Evolutionary conservation across 2,329 filamentous ascomycete species (phyloP).

Genomic region (Cordyceps fumosorosea): DNA sequence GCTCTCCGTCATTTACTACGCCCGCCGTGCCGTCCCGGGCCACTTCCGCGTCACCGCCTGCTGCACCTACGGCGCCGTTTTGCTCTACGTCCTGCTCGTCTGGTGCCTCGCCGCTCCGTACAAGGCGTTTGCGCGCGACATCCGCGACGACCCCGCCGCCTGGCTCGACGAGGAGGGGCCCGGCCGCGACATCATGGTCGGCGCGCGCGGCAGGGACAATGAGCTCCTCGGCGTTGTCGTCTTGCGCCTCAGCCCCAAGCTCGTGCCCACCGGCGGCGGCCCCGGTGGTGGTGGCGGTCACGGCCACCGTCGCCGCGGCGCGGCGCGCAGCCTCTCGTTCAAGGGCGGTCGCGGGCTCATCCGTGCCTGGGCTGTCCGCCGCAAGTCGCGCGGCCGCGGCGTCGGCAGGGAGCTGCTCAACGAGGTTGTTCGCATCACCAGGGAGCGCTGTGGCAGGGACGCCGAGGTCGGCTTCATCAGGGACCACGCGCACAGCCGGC

Average conservation of each 20-base stretch:
- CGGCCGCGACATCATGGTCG: slow-evolving; percentile 50
- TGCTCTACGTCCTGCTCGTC: slow-evolving; percentile 9
- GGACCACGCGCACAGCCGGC: slow-evolving; percentile 68
- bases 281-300: too few relatives aligned
- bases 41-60: slow-evolving; percentile 12
- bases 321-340: slow-evolving; percentile 26
- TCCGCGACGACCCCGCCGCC: slow-evolving; percentile 9
- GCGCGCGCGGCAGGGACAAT: slow-evolving; percentile 60
- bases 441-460: slow-evolving; percentile 61
- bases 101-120: slow-evolving; percentile 29
- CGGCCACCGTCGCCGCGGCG: slow-evolving; percentile 16
- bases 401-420: slow-evolving; percentile 67
- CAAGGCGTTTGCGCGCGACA: slow-evolving; percentile 19
- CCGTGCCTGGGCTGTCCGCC: slow-evolving; percentile 73
- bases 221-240: slow-evolving; percentile 63
- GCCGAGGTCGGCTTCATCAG: slow-evolving; percentile 65
- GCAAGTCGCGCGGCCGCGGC: slow-evolving; percentile 63
- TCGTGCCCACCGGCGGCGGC: slow-evolving; percentile 18
- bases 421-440: slow-evolving; percentile 62
- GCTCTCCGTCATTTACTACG: slow-evolving; percentile 36
- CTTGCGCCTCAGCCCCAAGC: slow-evolving; percentile 52
- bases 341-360: slow-evolving; percentile 63
- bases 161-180: slow-evolving; percentile 18
- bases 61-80: slow-evolving; percentile 11
- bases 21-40: slow-evolving; percentile 7